These are phyloP conservation scores for Ochetophila trinervis DNA, from an alignment of 306 rosid genomes.

Conservation along the genomic window DNA sequence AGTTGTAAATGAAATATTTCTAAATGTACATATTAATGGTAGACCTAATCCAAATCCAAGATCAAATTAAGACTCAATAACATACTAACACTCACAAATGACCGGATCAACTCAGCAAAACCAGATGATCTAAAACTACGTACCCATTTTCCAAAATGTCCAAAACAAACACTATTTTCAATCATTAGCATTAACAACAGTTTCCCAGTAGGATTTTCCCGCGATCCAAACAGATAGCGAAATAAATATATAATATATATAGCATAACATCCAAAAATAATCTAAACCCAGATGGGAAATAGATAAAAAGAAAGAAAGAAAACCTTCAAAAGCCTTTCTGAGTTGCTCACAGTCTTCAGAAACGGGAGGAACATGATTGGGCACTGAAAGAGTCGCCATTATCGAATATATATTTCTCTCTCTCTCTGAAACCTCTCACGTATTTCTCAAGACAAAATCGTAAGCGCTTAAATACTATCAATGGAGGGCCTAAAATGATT, in stretches of 20 bases:
- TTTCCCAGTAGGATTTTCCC: not conserved
- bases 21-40: no score
- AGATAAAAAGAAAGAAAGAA: not conserved
- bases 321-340: slow-evolving; percentile 32
- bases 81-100: not conserved
- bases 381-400: slow-evolving; percentile 36
- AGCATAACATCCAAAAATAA: no score
- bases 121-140: not conserved
- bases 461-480: no score
- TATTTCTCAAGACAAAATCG: no score
- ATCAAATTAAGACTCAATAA: not conserved
- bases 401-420: no score
- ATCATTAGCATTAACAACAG: not conserved
- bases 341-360: slow-evolving; percentile 31
- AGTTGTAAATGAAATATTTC: no score
- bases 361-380: slow-evolving; percentile 26
- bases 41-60: not conserved
- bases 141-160: not conserved
- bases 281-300: not conserved
- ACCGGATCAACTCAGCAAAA: not conserved
- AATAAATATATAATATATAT: not conserved
- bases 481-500: no score
- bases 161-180: no score
- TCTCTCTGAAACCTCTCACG: no score
- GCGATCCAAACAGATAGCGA: not conserved